Percentiles rank a stretch among this genome's conserved stretches.
phyloP scores from a whole-genome alignment of 2,329 filamentous ascomycete species.

The Diaporthe sp. region DNA sequence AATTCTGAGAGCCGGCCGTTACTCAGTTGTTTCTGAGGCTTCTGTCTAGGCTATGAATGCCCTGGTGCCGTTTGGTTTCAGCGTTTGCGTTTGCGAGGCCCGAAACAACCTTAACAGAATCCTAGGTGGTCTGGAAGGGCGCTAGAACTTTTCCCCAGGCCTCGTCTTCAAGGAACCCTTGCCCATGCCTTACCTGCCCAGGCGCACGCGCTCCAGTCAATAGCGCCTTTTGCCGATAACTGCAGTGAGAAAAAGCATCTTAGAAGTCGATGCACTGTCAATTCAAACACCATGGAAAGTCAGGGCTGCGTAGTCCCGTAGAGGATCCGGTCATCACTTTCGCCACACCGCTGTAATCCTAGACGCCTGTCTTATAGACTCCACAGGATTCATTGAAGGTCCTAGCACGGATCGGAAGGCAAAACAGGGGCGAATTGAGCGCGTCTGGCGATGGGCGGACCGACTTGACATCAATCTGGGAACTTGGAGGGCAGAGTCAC shows the following conservation, averaged over 20 bases:
- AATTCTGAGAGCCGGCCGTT: not conserved
- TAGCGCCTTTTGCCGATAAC: not conserved
- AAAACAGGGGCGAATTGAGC: not conserved
- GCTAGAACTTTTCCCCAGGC: conserved; percentile 31
- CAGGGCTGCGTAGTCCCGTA: not conserved
- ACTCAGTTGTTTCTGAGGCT: not conserved
- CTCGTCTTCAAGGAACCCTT: conserved; percentile 14
- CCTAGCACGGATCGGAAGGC: not conserved
- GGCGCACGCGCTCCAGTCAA: not conserved
- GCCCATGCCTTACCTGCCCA: not conserved
- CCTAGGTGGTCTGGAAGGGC: conserved; percentile 6
- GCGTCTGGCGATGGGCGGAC: conserved; percentile 24
- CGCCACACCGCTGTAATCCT: not conserved
- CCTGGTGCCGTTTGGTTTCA: conserved; percentile 18
- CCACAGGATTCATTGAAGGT: not conserved
- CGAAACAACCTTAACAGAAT: conserved; percentile 7
- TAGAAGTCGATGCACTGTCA: not conserved
- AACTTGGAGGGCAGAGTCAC: conserved; percentile 31
- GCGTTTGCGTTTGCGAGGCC: not conserved
- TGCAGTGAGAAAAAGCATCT: not conserved
- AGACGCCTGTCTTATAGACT: not conserved
- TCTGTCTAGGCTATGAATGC: not conserved
- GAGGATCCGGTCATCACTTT: not conserved
- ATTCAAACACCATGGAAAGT: not conserved
- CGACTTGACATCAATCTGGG: conserved; percentile 33